These are phyloP conservation scores for Malassezia globosa DNA, from an alignment of 1,284 basidiomycete genomes.

Conservation along the genomic window DNA sequence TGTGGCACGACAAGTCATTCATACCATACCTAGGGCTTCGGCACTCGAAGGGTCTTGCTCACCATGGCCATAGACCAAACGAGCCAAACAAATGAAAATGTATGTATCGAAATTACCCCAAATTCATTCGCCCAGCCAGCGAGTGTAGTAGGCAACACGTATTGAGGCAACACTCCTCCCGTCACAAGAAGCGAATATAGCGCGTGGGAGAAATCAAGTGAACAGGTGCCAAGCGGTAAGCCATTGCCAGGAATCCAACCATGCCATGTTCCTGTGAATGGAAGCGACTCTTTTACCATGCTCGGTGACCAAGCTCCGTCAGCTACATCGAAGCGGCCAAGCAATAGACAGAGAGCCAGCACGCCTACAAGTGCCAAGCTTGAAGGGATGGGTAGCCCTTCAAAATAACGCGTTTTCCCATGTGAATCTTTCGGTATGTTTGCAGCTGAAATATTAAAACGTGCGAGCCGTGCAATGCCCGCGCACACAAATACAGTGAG, in stretches of 20 bases:
- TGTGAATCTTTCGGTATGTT: slow-evolving; percentile 73
- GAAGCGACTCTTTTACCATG: not conserved
- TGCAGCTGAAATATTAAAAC: slow-evolving; percentile 97
- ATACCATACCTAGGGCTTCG: no score
- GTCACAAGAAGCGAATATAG: slow-evolving; percentile 14
- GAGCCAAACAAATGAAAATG: slow-evolving; percentile 31
- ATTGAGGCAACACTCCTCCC: slow-evolving; percentile 2
- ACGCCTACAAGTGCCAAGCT: slow-evolving; percentile 69
- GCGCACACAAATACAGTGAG: slow-evolving; percentile 87
- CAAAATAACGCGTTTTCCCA: slow-evolving; percentile 89
- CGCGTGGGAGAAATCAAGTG: slow-evolving; percentile 21
- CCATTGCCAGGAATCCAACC: slow-evolving; percentile 11
- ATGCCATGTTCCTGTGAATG: slow-evolving; percentile 31
- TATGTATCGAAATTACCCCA: slow-evolving; percentile 29
- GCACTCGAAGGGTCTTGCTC: slow-evolving; percentile 41
- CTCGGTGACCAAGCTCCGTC: slow-evolving; percentile 23
- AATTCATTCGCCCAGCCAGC: slow-evolving; percentile 13
- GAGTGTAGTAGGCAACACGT: not conserved
- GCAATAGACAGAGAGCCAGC: slow-evolving; percentile 69
- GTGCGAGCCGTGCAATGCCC: slow-evolving; percentile 85
- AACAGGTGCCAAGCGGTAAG: slow-evolving; percentile 29
- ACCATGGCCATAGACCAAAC: slow-evolving; percentile 42
- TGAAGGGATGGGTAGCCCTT: slow-evolving; percentile 91
- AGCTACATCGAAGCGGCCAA: slow-evolving; percentile 51
- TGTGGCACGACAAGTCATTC: not conserved